These are phyloP conservation scores for Fusarium pseudograminearum DNA, from an alignment of 2,329 filamentous ascomycete genomes.

Conservation along the genomic window DNA sequence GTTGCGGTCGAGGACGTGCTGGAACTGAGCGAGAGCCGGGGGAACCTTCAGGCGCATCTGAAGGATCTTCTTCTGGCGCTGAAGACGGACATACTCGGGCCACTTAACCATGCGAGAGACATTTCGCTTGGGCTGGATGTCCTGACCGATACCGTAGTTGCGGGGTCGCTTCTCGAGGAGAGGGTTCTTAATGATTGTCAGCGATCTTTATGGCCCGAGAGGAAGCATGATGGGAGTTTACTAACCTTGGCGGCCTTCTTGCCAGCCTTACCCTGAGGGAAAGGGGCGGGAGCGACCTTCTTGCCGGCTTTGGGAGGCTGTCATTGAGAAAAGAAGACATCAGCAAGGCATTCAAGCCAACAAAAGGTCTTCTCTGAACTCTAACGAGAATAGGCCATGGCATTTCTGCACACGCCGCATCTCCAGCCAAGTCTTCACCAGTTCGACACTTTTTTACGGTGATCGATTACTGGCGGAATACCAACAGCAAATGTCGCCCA, in stretches of 20 bases:
- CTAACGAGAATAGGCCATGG: conserved; percentile 79
- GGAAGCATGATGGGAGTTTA: conserved; percentile 44
- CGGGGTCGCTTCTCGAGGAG: conserved; percentile 97
- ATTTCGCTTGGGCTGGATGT: conserved; percentile 97
- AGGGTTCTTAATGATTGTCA: conserved; percentile 78
- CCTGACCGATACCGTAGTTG: conserved; percentile 99
- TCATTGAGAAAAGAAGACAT: conserved; percentile 99
- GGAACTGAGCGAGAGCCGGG: conserved; percentile 96
- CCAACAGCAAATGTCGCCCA: conserved; percentile 48
- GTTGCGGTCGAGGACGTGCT: conserved; percentile 96
- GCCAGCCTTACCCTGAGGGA: conserved; percentile 91
- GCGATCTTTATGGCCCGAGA: background rate
- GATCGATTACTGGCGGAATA: conserved; percentile 51
- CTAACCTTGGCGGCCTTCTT: conserved; percentile 98
- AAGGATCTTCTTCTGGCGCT: conserved; percentile 94
- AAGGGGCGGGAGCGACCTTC: conserved; percentile 97
- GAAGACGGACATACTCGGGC: conserved; percentile 98
- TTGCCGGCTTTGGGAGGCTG: conserved; percentile 98
- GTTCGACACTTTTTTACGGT: conserved; percentile 42
- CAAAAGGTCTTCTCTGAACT: conserved; percentile 86
- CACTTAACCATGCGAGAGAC: conserved; percentile 98
- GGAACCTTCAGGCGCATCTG: conserved; percentile 99
- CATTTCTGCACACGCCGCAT: conserved; percentile 66
- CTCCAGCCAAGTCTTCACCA: conserved; percentile 77
- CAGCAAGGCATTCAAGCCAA: conserved; percentile 85